Percentiles rank a stretch among this genome's conserved stretches.
Conservation (phyloP, 1,139 yeast genomes). For the Candida tetrigidarum region DNA sequence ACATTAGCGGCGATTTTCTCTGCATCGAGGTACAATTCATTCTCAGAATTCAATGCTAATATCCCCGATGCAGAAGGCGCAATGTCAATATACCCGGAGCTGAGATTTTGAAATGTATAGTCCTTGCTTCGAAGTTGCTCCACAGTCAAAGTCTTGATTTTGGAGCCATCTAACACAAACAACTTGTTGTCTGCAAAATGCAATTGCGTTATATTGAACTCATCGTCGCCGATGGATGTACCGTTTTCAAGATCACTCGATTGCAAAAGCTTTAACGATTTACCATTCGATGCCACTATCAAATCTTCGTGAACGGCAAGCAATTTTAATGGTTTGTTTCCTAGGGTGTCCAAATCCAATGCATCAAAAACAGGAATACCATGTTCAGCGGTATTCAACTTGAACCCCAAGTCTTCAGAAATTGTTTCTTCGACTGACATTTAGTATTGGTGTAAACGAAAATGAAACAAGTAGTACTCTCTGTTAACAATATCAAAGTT, state of each 20-base stretch:
- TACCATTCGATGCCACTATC: slow-evolving; percentile 39
- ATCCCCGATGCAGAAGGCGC: slow-evolving; percentile 11
- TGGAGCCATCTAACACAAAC: slow-evolving; percentile 22
- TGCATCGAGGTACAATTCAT: slow-evolving; percentile 11
- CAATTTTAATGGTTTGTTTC: slow-evolving; percentile 26
- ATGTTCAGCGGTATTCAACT: slow-evolving; percentile 27
- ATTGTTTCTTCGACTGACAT: slow-evolving; percentile 27
- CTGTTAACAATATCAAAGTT: too few species aligned
- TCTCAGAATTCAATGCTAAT: slow-evolving; percentile 9
- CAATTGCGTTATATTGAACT: slow-evolving; percentile 26
- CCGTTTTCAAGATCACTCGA: slow-evolving; percentile 10
- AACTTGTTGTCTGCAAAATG: slow-evolving; percentile 30
- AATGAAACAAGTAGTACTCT: not conserved
- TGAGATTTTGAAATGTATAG: slow-evolving; percentile 7
- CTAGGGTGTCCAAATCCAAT: slow-evolving; percentile 26
- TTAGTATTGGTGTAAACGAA: slow-evolving; percentile 3
- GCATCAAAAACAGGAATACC: slow-evolving; percentile 33
- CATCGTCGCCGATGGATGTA: slow-evolving; percentile 13
- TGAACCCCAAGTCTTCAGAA: slow-evolving; percentile 47
- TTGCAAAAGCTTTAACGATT: slow-evolving; percentile 18
- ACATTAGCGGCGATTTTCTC: slow-evolving; percentile 15
- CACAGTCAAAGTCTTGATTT: slow-evolving; percentile 11
- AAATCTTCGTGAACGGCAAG: slow-evolving; percentile 32
- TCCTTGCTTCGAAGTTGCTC: slow-evolving; percentile 13
- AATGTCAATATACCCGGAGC: slow-evolving; percentile 7